phyloP scores from a whole-genome alignment of 2,329 filamentous ascomycete genomes.

The Trichophyton mentagrophytes region DNA sequence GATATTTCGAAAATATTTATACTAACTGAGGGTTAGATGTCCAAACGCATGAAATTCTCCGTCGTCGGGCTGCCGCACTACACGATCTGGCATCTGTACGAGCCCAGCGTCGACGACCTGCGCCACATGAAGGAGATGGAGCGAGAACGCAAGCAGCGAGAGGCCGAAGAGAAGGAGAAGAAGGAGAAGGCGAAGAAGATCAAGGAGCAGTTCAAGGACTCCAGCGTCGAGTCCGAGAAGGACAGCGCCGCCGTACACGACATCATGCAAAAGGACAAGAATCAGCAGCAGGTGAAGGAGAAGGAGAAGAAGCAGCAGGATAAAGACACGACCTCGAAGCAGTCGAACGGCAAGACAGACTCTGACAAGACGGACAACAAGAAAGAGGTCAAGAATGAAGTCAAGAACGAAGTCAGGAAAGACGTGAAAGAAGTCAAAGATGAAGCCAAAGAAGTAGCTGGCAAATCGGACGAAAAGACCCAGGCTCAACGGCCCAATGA shows the following conservation, averaged over 20 bases:
- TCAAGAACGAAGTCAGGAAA: not conserved
- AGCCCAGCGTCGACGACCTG: constrained; percentile 95
- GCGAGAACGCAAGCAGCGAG: constrained; percentile 62
- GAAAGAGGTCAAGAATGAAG: constrained; percentile 1
- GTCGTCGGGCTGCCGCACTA: constrained; percentile 95
- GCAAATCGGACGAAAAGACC: not conserved
- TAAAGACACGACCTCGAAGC: too few relatives aligned
- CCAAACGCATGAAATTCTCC: constrained; percentile 87
- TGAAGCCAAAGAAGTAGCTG: not conserved
- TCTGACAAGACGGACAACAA: too few relatives aligned
- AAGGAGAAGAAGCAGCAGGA: not conserved
- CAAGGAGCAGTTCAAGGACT: constrained; percentile 65
- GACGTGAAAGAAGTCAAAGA: not conserved
- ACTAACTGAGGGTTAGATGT: constrained; percentile 56
- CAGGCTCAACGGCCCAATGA: not conserved
- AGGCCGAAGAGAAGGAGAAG: constrained; percentile 65
- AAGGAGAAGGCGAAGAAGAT: constrained; percentile 63
- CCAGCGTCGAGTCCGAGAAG: constrained; percentile 72
- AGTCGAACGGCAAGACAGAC: too few relatives aligned
- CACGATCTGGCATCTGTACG: constrained; percentile 98
- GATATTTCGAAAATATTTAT: not conserved
- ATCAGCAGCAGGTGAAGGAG: constrained; percentile 21
- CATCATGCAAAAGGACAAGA: constrained; percentile 44
- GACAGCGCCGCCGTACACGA: constrained; percentile 71
- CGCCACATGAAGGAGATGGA: constrained; percentile 99